Evolutionary conservation across 2,329 filamentous ascomycete genomes (phyloP).

Genomic region (Capronia americana): DNA sequence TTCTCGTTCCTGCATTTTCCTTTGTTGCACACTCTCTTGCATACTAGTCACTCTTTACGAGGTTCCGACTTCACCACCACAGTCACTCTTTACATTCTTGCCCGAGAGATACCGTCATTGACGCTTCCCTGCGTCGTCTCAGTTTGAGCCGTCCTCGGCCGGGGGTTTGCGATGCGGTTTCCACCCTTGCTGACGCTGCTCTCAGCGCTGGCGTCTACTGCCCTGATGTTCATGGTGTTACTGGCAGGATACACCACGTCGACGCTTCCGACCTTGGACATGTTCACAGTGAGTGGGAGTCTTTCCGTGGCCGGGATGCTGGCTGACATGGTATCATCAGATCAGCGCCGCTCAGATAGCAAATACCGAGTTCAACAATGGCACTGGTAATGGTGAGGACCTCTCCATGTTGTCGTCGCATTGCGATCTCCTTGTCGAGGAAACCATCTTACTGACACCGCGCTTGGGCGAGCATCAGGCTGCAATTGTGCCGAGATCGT

Average conservation of each 20-base stretch:
- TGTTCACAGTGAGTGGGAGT: conserved; percentile 12
- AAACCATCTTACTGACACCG: neutral
- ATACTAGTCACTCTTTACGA: neutral
- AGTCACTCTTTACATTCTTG: neutral
- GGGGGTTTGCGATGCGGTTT: neutral
- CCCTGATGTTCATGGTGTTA: conserved; percentile 9
- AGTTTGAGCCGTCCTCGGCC: neutral
- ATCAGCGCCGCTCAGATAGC: neutral
- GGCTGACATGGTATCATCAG: neutral
- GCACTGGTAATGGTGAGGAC: neutral
- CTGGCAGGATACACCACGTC: conserved; percentile 13
- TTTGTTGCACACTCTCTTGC: neutral
- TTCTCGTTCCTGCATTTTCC: neutral
- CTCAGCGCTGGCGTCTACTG: neutral
- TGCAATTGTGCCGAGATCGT: neutral
- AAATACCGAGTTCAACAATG: neutral
- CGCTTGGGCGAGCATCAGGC: neutral
- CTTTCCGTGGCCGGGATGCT: neutral
- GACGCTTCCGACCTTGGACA: conserved; percentile 7
- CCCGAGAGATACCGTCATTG: neutral
- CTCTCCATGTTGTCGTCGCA: too few relatives aligned
- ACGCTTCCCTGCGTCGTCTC: neutral
- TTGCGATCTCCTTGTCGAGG: too few relatives aligned
- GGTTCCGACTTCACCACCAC: neutral
- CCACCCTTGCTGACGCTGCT: neutral